Base-by-base conservation (phyloP, 1,139 yeast species). In the Scheffersomyces illinoinensis region DNA sequence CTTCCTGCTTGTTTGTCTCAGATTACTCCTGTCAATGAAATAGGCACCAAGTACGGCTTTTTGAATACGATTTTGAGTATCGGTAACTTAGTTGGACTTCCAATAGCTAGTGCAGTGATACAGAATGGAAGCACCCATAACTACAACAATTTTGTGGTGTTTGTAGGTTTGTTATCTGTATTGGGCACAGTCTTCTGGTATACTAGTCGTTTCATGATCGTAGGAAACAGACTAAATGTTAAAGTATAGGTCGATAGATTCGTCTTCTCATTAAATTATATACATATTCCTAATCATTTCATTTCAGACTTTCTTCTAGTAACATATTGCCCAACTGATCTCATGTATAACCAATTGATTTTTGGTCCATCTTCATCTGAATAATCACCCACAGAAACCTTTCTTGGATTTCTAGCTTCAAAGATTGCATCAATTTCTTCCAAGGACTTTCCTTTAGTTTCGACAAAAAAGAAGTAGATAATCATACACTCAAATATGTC, bases 1-100 rank as follows among this genome's bases (percentile, higher is more conserved):
- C 71, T 84, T 18, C 87, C 88, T 5, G 78, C 79, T 8, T 84
- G 87, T 65, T 75, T 83, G 39, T 82, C 85, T 1, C 83, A 81
- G 51, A 79, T 85, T 20, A 79, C 83, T n/a, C 71, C 73, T 24
- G 81, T 85, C 2, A 70, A 73, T 49, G 84, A 83, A 60, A 82
- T 83, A 64, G 88, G 87, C 2, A 76, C 76, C 57, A 66, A 83
- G 49, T 83, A 79, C 62, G 84, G 86, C 8, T 77, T 85, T 0
- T 75, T 81, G 59, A 82, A 80, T 64, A 77, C 79, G 56, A 68
- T 79, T 56, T 81, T 79, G 23, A 74, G 83, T 7, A 72, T 79
- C 61, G 83, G 82, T 17, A 77, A 76, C 57, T 69, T 84, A 57
- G 71, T 83, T 20, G 82, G 85, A 50, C 72, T 84, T 19, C 87